Base-by-base conservation (phyloP, 495 filamentous ascomycete genomes). In the Penicillium manginii region DNA sequence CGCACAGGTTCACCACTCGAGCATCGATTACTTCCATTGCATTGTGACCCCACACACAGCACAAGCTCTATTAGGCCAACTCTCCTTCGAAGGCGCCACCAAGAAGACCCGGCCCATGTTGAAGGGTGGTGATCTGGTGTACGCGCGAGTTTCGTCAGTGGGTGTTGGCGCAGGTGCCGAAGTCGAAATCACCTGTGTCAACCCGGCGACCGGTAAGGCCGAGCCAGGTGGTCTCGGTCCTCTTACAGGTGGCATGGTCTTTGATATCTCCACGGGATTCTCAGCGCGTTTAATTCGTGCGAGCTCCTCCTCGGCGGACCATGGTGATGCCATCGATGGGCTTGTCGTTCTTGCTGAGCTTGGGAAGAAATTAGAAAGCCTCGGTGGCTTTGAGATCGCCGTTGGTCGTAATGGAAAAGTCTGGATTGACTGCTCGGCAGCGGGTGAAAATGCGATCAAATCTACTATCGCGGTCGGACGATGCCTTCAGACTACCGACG, bases 401-500 rank as follows among this genome's bases (percentile, higher is more conserved):
- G 91, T 97, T 23, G 96, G 96, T 21, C 86, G 93, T 69, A 98
- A 98, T 72, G 94, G 94, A 19, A 89, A 84, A 76, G 83, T 97
- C 35, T 97, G 94, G 94, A 88, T 98, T 17, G 84, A 91, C 62
- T 83, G 79, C 57, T 75, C 77, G 2, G 84, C 87, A 49, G 88
- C 86, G 14, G 87, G 80, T 47, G 75, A 78, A n/a, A 58, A 54
- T 54, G 70, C 75, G 11, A 72, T 88, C 23, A 82, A 78, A 70
- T 83, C 78, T 58, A 92, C 90, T 9, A 66, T 97, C 50, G 79
- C 84, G 6, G 87, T 97, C 54, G 93, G 93, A n/a, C 83, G 86
- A 61, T 91, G 91, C 57, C 73, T 98, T 52, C 81, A 81, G 67
- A 84, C 88, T 69, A 90, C 89, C 7, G 94, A 97, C 70, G 79